Evolutionary conservation across 352 stramenopile genomes (phyloP).

Genomic region (Globisporangium barbulae): DNA sequence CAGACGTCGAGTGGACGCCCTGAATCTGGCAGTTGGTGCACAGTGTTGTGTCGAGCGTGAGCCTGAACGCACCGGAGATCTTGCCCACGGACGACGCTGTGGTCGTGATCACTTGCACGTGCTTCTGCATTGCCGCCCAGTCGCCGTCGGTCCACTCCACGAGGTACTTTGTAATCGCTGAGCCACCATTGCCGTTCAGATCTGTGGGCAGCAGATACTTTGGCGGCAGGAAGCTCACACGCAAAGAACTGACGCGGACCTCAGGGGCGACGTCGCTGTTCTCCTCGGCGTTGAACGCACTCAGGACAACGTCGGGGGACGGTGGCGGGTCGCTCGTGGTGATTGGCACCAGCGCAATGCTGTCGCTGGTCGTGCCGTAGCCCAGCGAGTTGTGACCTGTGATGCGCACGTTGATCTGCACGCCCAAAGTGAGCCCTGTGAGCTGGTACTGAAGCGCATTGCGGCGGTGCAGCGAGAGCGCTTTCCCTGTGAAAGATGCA

Average conservation of each 20-base stretch:
- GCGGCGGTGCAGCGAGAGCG: slow-evolving; percentile 47
- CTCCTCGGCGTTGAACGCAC: slow-evolving; percentile 34
- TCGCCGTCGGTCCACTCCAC: slow-evolving; percentile 91
- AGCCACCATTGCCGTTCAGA: slow-evolving; percentile 83
- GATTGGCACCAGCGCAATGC: slow-evolving; percentile 75
- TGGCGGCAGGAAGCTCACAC: slow-evolving; percentile 80
- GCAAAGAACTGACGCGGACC: slow-evolving; percentile 72
- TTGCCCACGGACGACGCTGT: slow-evolving; percentile 27
- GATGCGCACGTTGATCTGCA: slow-evolving; percentile 86
- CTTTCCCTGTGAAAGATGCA: slow-evolving; percentile 32
- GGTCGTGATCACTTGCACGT: slow-evolving; percentile 71
- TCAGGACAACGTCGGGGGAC: slow-evolving; percentile 55
- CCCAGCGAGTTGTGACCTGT: slow-evolving; percentile 91
- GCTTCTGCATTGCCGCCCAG: slow-evolving; percentile 57
- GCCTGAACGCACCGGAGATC: slow-evolving; percentile 65
- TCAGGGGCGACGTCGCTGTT: slow-evolving; percentile 30
- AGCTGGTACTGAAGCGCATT: slow-evolving; percentile 76
- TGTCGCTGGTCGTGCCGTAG: slow-evolving; percentile 72
- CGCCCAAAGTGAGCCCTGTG: slow-evolving; percentile 83
- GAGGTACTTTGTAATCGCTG: slow-evolving; percentile 84
- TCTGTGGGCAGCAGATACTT: slow-evolving; percentile 47
- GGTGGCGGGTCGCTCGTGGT: slow-evolving; percentile 88
- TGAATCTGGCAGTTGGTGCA: slow-evolving; percentile 80
- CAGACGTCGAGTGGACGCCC: slow-evolving; percentile 49
- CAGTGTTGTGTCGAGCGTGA: slow-evolving; percentile 84